These are phyloP conservation scores for Abrus precatorius DNA, from an alignment of 306 rosid genomes.

Conservation along the genomic window DNA sequence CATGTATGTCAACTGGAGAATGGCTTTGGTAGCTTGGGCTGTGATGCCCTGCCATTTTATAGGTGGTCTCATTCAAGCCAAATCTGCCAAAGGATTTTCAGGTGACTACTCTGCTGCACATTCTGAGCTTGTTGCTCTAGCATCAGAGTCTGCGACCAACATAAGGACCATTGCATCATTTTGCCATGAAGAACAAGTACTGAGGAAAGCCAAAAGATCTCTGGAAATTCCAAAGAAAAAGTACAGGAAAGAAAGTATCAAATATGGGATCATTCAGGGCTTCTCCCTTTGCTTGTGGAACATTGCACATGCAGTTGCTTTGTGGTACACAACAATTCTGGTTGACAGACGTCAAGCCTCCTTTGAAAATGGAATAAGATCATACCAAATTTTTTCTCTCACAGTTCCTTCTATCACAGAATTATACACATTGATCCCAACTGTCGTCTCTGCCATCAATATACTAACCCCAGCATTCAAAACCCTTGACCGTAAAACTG, in stretches of 20 bases:
- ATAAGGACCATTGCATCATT: constrained; percentile 86
- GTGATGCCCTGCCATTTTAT: constrained; percentile 99
- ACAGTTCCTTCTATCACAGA: constrained; percentile 95
- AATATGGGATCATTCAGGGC: constrained; percentile 83
- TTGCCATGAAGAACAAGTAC: constrained; percentile 78
- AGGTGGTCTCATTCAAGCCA: constrained; percentile 92
- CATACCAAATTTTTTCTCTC: constrained; percentile 94
- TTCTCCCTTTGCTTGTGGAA: constrained; percentile 90
- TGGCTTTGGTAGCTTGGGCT: constrained; percentile 93
- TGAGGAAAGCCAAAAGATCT: constrained; percentile 68
- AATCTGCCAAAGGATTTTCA: constrained; percentile 89
- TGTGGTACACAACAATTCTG: constrained; percentile 87
- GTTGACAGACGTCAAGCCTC: constrained; percentile 65
- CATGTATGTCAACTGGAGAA: constrained; percentile 83
- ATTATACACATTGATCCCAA: constrained; percentile 85
- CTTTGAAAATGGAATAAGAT: constrained; percentile 77
- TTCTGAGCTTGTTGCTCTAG: constrained; percentile 75
- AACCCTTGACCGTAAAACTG: constrained; percentile 80
- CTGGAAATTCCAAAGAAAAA: constrained; percentile 73
- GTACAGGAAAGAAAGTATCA: constrained; percentile 75
- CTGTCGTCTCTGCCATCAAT: constrained; percentile 79
- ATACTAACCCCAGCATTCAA: constrained; percentile 82
- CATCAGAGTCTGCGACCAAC: constrained; percentile 85
- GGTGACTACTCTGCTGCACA: constrained; percentile 80
- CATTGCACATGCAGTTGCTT: constrained; percentile 90